Evolutionary conservation across 2,329 filamentous ascomycete genomes (phyloP), one percentile per base, ranked within the genome.

Genomic region (Aspergillus sp.): DNA sequence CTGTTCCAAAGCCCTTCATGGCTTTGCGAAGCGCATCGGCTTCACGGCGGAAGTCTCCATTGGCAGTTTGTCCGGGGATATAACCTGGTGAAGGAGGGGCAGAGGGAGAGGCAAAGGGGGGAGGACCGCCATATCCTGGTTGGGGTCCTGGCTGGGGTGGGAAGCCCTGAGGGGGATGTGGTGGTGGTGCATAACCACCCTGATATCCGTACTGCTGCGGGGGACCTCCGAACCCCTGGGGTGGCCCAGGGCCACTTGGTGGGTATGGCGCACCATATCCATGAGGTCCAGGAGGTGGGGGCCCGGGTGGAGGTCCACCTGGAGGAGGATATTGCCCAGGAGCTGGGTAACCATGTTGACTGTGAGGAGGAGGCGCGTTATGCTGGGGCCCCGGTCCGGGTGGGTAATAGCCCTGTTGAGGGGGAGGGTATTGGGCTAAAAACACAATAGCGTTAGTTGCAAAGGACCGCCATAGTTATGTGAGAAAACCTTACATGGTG

Each of bases 1-100:
- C 86, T 0, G 93, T 97, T 34, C 93, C 93, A 61, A 96, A 90
- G 0, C 92, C 92, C 75, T 96, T 96, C 91, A 97, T 96, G 2
- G 93, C 91, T 65, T 83, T 83, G 53, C 91, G 86, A 20, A 96
- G 79, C 4, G 81, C 84, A 57, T 91, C 84, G 0, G 91, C 89
- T 65, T 95, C 87, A 12, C 80, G 77, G 3, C 78, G 81, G 48
- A 86, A 88, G 62, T 96, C 87, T 17, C 82, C 79, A 30, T 84
- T 81, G 44, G 90, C 89, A 46, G 84, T 79, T 67, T 90, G 89
- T 12, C 86, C 84, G 0, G 88, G 82, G 3, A 86, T 86, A 68
- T 96, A 97, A 37, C 93, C 93, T 0, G 83, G 75, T 0, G 89
- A 89, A 0, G 90, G 85, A 84, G 82, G 1, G 87, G 85, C 11